Percentiles rank a stretch among this genome's conserved stretches.
phyloP scores from a whole-genome alignment of 148 eudicot genomes.

The Rhododendron molle region DNA sequence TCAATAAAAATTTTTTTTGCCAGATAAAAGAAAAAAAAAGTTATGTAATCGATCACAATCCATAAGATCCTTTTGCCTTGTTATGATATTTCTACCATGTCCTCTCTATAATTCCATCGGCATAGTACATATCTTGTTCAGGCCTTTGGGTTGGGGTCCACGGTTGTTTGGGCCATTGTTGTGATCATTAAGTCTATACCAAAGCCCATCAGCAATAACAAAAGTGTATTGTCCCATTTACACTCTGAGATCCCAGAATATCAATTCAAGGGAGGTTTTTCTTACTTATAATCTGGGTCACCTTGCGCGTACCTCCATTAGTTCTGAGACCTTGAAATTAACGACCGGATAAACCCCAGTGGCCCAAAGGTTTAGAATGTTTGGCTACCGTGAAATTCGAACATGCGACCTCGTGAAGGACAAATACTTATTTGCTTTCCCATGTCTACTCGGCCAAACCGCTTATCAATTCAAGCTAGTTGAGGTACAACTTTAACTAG shows the following conservation, averaged over 20 bases:
- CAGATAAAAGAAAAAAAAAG: neutral
- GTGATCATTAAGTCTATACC: neutral
- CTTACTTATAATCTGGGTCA: no score
- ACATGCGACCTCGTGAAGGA: neutral
- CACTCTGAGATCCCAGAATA: no score
- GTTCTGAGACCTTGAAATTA: neutral
- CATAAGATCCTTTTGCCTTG: neutral
- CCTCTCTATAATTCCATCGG: neutral
- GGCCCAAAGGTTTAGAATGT: neutral
- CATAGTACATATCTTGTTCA: neutral
- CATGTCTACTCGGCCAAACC: no score
- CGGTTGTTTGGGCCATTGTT: neutral
- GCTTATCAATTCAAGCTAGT: no score
- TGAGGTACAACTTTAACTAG: no score
- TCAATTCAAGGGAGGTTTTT: no score
- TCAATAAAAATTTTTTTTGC: no score
- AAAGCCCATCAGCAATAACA: neutral
- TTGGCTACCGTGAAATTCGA: neutral
- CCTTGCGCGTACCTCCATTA: neutral
- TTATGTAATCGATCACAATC: neutral
- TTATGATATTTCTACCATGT: neutral
- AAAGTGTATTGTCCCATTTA: neutral
- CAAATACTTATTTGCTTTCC: no score
- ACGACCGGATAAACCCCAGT: neutral
- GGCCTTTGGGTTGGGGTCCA: neutral